phyloP scores from a whole-genome alignment of 805 yeast genomes.

The Barnettozyma populi region DNA sequence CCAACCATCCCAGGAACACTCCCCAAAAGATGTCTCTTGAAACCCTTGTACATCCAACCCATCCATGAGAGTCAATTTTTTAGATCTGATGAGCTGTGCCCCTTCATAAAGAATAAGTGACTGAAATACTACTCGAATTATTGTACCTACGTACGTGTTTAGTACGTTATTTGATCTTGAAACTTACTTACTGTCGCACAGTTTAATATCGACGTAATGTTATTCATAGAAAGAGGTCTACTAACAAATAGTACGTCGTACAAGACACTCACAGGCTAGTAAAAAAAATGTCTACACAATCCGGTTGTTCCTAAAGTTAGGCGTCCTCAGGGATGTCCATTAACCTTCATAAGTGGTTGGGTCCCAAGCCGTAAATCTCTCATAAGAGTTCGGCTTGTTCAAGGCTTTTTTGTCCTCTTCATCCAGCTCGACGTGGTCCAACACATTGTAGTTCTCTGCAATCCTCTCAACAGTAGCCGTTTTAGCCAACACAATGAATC shows the following conservation, averaged over 20 bases:
- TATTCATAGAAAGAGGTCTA: no score
- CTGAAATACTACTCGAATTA: no score
- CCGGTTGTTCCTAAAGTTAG: no score
- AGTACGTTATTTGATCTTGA: no score
- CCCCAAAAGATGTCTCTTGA: slow-evolving; percentile 61
- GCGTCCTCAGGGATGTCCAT: background rate
- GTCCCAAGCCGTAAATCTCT: slow-evolving; percentile 20
- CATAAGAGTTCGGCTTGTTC: slow-evolving; percentile 18
- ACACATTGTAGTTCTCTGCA: slow-evolving; percentile 13
- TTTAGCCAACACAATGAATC: slow-evolving; percentile 20
- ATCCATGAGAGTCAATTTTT: slow-evolving; percentile 45
- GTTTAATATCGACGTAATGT: no score
- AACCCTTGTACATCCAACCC: slow-evolving; percentile 75
- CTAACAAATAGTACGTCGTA: no score
- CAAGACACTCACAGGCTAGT: no score
- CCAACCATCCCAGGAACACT: slow-evolving; percentile 86
- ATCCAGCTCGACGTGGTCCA: slow-evolving; percentile 22
- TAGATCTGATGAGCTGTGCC: no score
- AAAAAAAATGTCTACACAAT: no score
- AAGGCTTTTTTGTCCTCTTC: slow-evolving; percentile 18
- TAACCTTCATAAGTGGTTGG: slow-evolving; percentile 13
- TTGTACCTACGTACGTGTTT: no score
- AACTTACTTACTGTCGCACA: no score
- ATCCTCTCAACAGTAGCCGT: slow-evolving; percentile 17
- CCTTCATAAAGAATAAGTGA: no score